These are phyloP conservation scores for Hanseniaspora sp. DNA, from an alignment of 1,139 yeast species.

Conservation along the genomic window DNA sequence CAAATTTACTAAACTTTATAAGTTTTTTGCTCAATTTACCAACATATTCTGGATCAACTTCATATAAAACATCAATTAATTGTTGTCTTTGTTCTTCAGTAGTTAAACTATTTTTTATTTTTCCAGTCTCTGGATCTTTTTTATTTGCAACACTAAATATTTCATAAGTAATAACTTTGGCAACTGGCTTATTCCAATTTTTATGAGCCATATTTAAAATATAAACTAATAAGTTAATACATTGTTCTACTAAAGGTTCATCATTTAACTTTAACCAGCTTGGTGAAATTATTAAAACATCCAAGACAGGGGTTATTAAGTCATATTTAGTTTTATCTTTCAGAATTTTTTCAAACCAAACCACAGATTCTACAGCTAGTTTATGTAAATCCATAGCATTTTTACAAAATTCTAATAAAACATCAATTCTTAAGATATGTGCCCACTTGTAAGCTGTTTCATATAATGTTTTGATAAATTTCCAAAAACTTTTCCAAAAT, in stretches of 20 bases:
- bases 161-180: constrained; percentile 8
- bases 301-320: constrained; percentile 1
- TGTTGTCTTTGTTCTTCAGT: constrained; percentile 14
- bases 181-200: constrained; percentile 21
- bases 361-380: constrained; percentile 39
- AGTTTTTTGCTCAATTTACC: constrained; percentile 11
- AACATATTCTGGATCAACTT: constrained; percentile 11
- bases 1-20: constrained; percentile 3
- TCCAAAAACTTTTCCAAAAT: constrained; percentile 65
- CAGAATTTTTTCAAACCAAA: constrained; percentile 31
- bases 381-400: constrained; percentile 76
- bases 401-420: constrained; percentile 68
- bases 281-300: constrained; percentile 47
- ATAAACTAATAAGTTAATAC: constrained; percentile 59
- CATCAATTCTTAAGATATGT: constrained; percentile 41
- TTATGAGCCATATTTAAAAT: constrained; percentile 56
- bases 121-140: constrained; percentile 15
- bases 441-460: constrained; percentile 69
- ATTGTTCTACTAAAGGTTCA: constrained; percentile 56
- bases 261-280: constrained; percentile 80
- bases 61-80: constrained; percentile 11
- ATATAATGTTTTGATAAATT: constrained; percentile 57
- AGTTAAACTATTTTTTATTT: constrained; percentile 12
- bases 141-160: constrained; percentile 15
- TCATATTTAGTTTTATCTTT: constrained; percentile 8